Base-by-base conservation (phyloP, 2,329 filamentous ascomycete genomes). In the Capronia epimyces region DNA sequence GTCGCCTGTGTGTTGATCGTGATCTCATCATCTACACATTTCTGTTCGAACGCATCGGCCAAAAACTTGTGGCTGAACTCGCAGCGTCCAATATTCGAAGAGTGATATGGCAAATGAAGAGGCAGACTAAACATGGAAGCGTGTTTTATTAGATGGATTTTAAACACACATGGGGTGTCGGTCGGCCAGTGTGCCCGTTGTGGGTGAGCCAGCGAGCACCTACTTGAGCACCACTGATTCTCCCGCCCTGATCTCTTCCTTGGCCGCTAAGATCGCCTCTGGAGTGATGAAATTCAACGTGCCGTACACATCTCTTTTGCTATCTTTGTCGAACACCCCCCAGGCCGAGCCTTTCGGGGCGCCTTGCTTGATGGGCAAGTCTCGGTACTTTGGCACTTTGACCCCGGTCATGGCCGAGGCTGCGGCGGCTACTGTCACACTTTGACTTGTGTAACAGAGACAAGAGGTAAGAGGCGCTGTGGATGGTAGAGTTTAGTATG, bases 201-300 rank as follows among this genome's bases (percentile, higher is more conserved):
- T 2, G 75, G 34, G 7, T 25, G 18, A 27, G 25, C n/a, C 21
- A 37, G 34, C 16, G n/a, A 16, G 16, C 9, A 27, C 44, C n/a
- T 40, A 46, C 44, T 48, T 48, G 18, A 48, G 27, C 4, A 42
- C 34, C 7, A 41, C 25, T 13, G 34, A 41, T 24, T 29, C 40
- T 8, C 45, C 45, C 7, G 37, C 78, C 54, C 71, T 67, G 55
- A 84, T 81, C 63, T 78, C 73, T 24, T 69, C 69, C 52, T 78
- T 75, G 1, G 77, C 74, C 22, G 70, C 67, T 8, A 70, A 70
- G 22, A 81, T 76, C n/a, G 75, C 65, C 50, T 74, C 68, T 46
- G 79, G 70, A 0, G 77, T 82, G 12, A 83, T 71, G 25, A 79
- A 72, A 62, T 84, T 83, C n/a, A 84, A 65, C 13, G 76, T 78